A percentile compares a stretch with the other conserved stretches of the same genome.
phyloP scores from a whole-genome alignment of 164 flowering plant species.

The Vitis rotundifolia region DNA sequence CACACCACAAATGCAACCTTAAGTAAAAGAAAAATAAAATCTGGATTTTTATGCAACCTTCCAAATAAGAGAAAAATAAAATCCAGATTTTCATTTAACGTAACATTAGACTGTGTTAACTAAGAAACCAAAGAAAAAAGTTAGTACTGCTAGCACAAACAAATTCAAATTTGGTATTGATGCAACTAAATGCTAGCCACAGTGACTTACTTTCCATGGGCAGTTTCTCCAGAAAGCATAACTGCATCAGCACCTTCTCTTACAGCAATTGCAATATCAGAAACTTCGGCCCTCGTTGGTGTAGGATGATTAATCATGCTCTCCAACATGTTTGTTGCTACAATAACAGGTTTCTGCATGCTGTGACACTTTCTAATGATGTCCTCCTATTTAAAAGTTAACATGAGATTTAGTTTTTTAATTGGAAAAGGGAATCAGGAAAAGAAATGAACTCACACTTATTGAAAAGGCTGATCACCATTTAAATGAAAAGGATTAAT shows the following conservation, averaged over 20 bases:
- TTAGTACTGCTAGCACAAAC: background rate
- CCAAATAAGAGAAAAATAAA: too few species aligned
- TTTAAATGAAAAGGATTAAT: background rate
- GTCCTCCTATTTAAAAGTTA: constrained; percentile 59
- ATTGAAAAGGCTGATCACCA: background rate
- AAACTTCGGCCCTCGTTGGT: constrained; percentile 98
- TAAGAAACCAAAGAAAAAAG: background rate
- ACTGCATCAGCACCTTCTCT: constrained; percentile 96
- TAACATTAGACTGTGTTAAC: background rate
- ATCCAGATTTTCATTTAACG: too few species aligned
- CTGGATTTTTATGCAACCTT: too few species aligned
- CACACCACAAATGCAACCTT: too few species aligned
- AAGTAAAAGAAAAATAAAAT: too few species aligned
- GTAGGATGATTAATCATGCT: constrained; percentile 98
- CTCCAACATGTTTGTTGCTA: constrained; percentile 99
- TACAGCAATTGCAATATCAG: constrained; percentile 98
- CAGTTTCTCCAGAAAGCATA: constrained; percentile 99
- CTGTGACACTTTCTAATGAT: constrained; percentile 82
- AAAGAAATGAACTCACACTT: background rate
- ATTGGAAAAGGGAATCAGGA: background rate
- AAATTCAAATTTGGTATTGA: background rate
- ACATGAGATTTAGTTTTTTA: background rate
- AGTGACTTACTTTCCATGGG: constrained; percentile 92
- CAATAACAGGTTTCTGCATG: constrained; percentile 95
- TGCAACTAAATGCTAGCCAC: background rate